These are phyloP conservation scores for Elongisporangium senticosum DNA, from an alignment of 352 stramenopile species.

Conservation along the genomic window DNA sequence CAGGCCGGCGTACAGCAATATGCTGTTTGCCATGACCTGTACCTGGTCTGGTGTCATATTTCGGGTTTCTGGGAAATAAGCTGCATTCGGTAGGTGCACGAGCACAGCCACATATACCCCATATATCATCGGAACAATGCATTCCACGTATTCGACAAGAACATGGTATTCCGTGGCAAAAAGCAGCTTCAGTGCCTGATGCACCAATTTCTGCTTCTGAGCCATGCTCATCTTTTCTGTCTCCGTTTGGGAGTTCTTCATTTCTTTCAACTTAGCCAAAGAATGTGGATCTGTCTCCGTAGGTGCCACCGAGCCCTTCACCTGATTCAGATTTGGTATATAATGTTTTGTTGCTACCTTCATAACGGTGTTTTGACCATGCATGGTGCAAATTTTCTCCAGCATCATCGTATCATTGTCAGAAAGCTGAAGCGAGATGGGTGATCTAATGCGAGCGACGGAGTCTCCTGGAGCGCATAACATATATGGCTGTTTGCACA, in stretches of 20 bases:
- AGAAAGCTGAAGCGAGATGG: neutral
- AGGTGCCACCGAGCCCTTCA: neutral
- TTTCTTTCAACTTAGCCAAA: neutral
- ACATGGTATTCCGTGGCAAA: constrained; percentile 17
- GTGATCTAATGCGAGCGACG: neutral
- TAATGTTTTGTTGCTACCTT: neutral
- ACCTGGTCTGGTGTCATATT: neutral
- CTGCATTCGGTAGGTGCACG: constrained; percentile 6
- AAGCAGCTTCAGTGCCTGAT: constrained; percentile 6
- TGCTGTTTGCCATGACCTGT: neutral
- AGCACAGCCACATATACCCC: constrained; percentile 14
- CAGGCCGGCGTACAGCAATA: neutral
- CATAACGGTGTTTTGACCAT: neutral
- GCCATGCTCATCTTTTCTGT: neutral
- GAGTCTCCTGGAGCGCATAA: neutral
- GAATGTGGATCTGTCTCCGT: neutral
- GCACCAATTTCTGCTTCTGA: neutral
- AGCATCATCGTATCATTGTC: neutral
- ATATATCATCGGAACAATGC: constrained; percentile 19
- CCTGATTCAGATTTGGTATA: neutral
- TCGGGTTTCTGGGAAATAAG: neutral
- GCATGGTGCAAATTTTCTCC: neutral
- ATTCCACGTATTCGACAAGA: constrained; percentile 23
- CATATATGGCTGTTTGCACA: neutral
- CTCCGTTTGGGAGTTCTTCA: too few relatives aligned